phyloP scores from a whole-genome alignment of 768 basidiomycete genomes.

The Collybia sordida region DNA sequence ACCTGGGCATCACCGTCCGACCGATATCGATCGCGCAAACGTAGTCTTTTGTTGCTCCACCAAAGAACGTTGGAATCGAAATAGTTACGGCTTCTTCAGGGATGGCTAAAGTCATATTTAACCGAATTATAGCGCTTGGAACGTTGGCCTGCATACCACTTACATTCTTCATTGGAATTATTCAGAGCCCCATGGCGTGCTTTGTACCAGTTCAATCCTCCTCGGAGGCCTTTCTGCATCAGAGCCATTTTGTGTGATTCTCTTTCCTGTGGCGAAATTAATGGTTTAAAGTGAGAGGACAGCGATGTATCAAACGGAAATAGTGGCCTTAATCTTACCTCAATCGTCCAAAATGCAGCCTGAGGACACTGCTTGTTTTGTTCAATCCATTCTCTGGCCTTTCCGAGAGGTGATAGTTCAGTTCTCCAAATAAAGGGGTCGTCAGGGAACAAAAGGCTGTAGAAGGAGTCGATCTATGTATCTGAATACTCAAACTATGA shows the following conservation, averaged over 20 bases:
- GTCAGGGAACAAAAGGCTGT: slow-evolving; percentile 26
- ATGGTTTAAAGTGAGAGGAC: too few relatives aligned
- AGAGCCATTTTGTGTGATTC: not conserved
- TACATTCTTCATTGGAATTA: slow-evolving; percentile 12
- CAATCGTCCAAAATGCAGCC: slow-evolving; percentile 23
- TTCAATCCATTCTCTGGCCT: slow-evolving; percentile 26
- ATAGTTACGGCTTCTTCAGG: slow-evolving; percentile 19
- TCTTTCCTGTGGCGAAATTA: too few relatives aligned
- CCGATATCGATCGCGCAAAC: slow-evolving; percentile 19
- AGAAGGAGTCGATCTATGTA: slow-evolving; percentile 39
- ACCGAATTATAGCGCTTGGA: not conserved
- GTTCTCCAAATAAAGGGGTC: slow-evolving; percentile 26
- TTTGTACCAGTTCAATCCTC: slow-evolving; percentile 15
- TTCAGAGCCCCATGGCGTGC: slow-evolving; percentile 4
- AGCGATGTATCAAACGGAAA: too few relatives aligned
- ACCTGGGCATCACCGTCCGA: slow-evolving; percentile 7
- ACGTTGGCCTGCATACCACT: slow-evolving; percentile 16
- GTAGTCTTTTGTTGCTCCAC: slow-evolving; percentile 28
- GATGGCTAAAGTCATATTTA: not conserved
- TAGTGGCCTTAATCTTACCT: slow-evolving; percentile 14
- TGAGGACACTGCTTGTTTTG: slow-evolving; percentile 17
- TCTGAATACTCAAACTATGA: not conserved
- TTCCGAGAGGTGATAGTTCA: slow-evolving; percentile 25
- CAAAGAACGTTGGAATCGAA: slow-evolving; percentile 33
- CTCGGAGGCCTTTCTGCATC: not conserved